Conservation (phyloP, 2,329 filamentous ascomycete species). For the Phaeophleospora eucalypticola region DNA sequence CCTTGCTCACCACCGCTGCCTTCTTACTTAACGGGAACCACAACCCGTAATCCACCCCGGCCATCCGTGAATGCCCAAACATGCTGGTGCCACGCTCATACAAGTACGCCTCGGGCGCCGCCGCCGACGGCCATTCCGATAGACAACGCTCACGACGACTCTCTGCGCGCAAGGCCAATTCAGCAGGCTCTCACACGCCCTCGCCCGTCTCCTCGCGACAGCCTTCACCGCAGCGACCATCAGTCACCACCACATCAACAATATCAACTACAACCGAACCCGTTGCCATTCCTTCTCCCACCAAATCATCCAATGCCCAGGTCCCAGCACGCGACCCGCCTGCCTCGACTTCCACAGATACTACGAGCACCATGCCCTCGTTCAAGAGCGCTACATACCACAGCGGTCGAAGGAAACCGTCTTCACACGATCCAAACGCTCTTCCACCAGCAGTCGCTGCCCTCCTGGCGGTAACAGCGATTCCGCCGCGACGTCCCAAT, state of each 20-base stretch:
- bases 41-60: constrained; percentile 7
- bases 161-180: constrained; percentile 7
- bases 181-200: constrained; percentile 7
- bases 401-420: constrained; percentile 22
- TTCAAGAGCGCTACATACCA: constrained; percentile 15
- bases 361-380: constrained; percentile 27
- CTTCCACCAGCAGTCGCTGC: constrained; percentile 55
- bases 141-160: constrained; percentile 17
- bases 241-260: constrained; percentile 10
- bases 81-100: constrained; percentile 48
- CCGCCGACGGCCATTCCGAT: constrained; percentile 14
- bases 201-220: constrained; percentile 18
- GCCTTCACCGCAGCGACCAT: constrained; percentile 5
- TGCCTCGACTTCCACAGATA: constrained; percentile 22
- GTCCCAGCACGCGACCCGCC: constrained; percentile 21
- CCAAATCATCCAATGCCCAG: constrained; percentile 27
- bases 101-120: constrained; percentile 37
- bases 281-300: constrained; percentile 40
- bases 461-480: constrained; percentile 56
- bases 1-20: neutral
- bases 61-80: neutral
- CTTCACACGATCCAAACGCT: constrained; percentile 40
- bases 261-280: constrained; percentile 37
- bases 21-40: constrained; percentile 15
- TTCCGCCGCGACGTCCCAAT: constrained; percentile 47